Base-by-base conservation (phyloP, 2,329 filamentous ascomycete species). In the Colletotrichum sp. region DNA sequence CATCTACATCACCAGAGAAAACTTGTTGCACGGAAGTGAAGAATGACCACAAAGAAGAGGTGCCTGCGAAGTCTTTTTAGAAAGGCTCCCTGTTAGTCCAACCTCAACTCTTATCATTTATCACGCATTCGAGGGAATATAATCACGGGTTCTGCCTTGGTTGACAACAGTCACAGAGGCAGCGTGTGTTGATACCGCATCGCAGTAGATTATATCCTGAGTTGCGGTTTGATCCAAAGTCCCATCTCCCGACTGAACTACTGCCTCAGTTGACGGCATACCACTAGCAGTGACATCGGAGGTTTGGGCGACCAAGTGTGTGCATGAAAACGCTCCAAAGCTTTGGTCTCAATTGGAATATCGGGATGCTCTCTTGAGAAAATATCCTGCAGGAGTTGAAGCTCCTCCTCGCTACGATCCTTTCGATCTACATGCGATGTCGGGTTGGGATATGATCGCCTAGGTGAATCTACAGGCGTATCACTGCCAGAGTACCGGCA, bases 401-500 rank as follows among this genome's bases (percentile, higher is more conserved):
- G 39, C 39, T 44, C 19, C 19, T 44, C 19, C 5, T 44, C 39
- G 4, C 1, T 5, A 44, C 3, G 5, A 44, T 6, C 0, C 4
- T 12, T 44, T 11, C 39, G 1, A 12, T 44, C 39, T 44, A 6
- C 19, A 2, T 44, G 19, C 12, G 19, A 44, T 44, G 39, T 44
- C 3, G 39, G 39, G 39, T n/a, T n/a, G 19, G 19, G 12, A 12
- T 19, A 1, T n/a, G 39, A n/a, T 44, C 39, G 39, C 39, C 19
- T 44, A 0, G 39, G 19, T 44, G 39, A 44, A n/a, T 44, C 2
- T n/a, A 44, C 5, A 44, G 19, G 39, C 39, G 39, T n/a, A 44
- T n/a, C 39, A 6, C 39, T 44, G 39, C 39, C 8, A 44, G 39
- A n/a, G 4, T 44, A 44, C 19, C n/a, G 39, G 19, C 39, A 44